phyloP scores from a whole-genome alignment of 2,329 filamentous ascomycete genomes.

The Colletotrichum sp. region DNA sequence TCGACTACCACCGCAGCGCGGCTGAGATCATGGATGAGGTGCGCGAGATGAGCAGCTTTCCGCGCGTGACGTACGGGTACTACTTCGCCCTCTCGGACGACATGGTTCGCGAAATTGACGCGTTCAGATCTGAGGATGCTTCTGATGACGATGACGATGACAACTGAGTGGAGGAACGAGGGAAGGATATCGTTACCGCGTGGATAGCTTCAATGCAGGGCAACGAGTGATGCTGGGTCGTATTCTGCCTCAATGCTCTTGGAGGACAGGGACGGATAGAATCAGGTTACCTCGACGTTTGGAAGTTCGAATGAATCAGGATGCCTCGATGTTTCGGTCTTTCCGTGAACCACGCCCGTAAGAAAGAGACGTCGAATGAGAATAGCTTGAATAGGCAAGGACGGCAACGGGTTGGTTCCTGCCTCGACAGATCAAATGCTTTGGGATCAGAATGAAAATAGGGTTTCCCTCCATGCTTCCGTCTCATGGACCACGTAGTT shows the following conservation, averaged over 20 bases:
- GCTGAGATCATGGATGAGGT: not conserved
- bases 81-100: not conserved
- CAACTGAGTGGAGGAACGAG: not conserved
- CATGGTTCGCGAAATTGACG: not conserved
- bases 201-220: too few relatives aligned
- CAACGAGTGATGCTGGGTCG: too few relatives aligned
- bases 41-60: not conserved
- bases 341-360: too few relatives aligned
- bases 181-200: too few relatives aligned
- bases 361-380: not conserved
- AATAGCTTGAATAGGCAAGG: not conserved
- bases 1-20: not conserved
- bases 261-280: too few relatives aligned
- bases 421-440: not conserved
- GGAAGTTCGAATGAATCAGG: too few relatives aligned
- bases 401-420: not conserved
- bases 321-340: too few relatives aligned
- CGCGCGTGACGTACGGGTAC: not conserved
- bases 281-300: too few relatives aligned
- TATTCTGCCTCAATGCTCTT: too few relatives aligned
- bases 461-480: not conserved
- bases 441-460: not conserved
- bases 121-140: not conserved
- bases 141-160: not conserved
- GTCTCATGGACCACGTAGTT: rapidly evolving